These are phyloP conservation scores for Aspergillus carbonarius DNA, from an alignment of 2,329 filamentous ascomycete genomes.

Conservation along the genomic window DNA sequence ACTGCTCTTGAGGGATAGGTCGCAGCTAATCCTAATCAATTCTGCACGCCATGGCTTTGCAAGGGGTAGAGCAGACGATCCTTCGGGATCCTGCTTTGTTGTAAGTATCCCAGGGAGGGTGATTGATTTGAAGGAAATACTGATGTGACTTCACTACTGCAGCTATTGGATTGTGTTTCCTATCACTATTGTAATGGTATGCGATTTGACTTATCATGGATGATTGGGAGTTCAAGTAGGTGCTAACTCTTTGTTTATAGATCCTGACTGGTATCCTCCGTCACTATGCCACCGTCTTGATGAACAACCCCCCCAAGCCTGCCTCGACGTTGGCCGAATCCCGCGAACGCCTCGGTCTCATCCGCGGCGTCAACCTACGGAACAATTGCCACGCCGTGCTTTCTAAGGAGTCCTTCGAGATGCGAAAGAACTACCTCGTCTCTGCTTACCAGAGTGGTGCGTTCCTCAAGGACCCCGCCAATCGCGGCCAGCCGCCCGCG, in stretches of 20 bases:
- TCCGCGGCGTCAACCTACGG: slow-evolving; percentile 81
- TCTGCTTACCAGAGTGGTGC: slow-evolving; percentile 79
- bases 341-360: slow-evolving; percentile 80
- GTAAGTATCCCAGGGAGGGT: slow-evolving; percentile 54
- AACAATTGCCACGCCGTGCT: slow-evolving; percentile 79
- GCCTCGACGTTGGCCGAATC: slow-evolving; percentile 59
- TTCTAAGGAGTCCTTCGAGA: slow-evolving; percentile 72
- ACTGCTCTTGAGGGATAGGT: background rate
- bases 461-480: slow-evolving; percentile 86
- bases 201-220: background rate
- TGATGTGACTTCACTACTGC: slow-evolving; percentile 7
- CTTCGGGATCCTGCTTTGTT: slow-evolving; percentile 97
- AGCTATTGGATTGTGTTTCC: slow-evolving; percentile 99
- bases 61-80: slow-evolving; percentile 88
- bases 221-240: background rate
- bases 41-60: slow-evolving; percentile 64
- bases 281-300: slow-evolving; percentile 92
- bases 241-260: slow-evolving; percentile 40
- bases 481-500: slow-evolving; percentile 78
- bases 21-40: background rate
- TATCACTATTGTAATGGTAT: slow-evolving; percentile 94
- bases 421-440: slow-evolving; percentile 77
- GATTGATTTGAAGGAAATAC: background rate
- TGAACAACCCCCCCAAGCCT: slow-evolving; percentile 79
- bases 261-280: slow-evolving; percentile 92